These are phyloP conservation scores for Fraxinus albicans DNA, from an alignment of 305 asterid genomes.

Conservation along the genomic window DNA sequence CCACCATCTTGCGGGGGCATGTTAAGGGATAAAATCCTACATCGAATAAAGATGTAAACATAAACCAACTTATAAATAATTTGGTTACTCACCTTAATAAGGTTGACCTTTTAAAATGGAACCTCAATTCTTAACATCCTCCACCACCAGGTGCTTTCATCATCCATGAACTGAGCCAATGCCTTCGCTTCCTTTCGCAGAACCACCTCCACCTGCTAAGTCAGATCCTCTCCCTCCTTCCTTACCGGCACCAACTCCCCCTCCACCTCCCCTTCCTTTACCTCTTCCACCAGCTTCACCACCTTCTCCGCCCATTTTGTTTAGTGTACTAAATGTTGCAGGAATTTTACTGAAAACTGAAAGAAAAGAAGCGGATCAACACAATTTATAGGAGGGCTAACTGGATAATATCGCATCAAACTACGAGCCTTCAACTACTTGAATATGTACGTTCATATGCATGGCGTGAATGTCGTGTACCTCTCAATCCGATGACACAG, in stretches of 20 bases:
- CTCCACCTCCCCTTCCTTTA: neutral
- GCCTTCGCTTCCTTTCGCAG: constrained; percentile 3
- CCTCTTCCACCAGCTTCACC: constrained; percentile 11
- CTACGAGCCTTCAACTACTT: neutral
- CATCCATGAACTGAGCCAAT: constrained; percentile 2
- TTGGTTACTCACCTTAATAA: no score
- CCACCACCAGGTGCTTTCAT: constrained; percentile 32
- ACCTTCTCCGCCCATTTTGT: constrained; percentile 12
- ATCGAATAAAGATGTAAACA: no score
- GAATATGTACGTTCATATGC: no score
- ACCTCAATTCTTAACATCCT: neutral
- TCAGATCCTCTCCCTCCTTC: neutral
- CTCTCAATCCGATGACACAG: neutral
- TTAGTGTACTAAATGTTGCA: neutral
- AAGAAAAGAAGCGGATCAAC: neutral
- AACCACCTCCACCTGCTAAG: neutral
- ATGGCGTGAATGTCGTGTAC: neutral
- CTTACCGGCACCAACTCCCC: neutral
- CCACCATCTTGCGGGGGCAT: no score
- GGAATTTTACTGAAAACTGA: no score
- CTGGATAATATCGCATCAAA: neutral
- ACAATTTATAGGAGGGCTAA: neutral
- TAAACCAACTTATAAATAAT: no score
- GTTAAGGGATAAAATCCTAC: no score
- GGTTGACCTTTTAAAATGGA: no score